Percentiles rank a stretch among this genome's conserved stretches.
Evolutionary conservation across 257 asterid genomes (phyloP).

Genomic region (Ligustrum vulgare): DNA sequence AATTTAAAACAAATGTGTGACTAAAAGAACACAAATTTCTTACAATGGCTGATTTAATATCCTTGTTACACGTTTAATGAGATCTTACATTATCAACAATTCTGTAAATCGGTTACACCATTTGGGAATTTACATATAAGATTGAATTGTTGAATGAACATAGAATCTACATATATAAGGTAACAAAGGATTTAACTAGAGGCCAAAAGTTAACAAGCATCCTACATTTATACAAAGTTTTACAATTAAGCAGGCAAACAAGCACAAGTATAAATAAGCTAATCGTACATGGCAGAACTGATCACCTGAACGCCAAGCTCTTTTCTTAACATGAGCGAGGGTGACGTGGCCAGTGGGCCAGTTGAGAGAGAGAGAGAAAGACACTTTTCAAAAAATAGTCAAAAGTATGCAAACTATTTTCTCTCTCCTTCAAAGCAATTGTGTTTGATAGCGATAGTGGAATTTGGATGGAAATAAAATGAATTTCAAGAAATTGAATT

Average conservation of each 20-base stretch:
- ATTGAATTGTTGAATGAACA: neutral
- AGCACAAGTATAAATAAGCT: neutral
- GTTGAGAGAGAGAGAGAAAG: too few species aligned
- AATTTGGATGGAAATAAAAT: too few species aligned
- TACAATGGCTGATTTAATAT: slow-evolving; percentile 9
- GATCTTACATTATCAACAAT: neutral
- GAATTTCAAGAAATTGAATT: too few species aligned
- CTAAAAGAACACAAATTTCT: neutral
- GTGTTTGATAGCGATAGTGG: too few species aligned
- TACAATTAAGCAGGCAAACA: slow-evolving; percentile 23
- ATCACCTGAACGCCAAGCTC: too few species aligned
- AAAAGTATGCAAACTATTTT: too few species aligned
- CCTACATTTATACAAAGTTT: slow-evolving; percentile 29
- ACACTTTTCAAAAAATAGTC: too few species aligned
- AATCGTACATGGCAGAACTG: slow-evolving; percentile 26
- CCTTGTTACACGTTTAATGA: slow-evolving; percentile 5
- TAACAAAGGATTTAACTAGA: slow-evolving; percentile 8
- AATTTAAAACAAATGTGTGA: neutral
- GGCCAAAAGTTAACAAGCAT: slow-evolving; percentile 26
- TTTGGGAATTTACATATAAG: neutral
- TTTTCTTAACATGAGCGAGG: too few species aligned
- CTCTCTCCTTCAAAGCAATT: too few species aligned
- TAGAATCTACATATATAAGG: neutral
- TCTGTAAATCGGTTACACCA: neutral
- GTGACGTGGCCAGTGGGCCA: too few species aligned